Evolutionary conservation across 352 stramenopile species (phyloP), one percentile per base, ranked within the genome.

Genomic region (Phytophthora niederhauseri): DNA sequence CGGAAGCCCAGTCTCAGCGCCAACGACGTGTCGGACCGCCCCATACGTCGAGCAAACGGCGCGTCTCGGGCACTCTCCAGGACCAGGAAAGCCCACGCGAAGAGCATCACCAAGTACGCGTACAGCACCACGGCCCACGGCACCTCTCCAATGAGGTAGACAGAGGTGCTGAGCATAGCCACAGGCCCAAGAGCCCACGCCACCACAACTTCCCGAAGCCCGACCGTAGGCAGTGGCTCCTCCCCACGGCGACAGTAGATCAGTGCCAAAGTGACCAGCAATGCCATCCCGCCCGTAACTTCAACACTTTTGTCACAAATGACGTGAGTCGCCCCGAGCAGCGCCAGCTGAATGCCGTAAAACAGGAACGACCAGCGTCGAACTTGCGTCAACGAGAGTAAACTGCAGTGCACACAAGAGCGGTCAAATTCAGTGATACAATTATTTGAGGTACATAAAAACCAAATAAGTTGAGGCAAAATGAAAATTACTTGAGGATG

Each of bases 311-410:
- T 91, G 20, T 68, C 56, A 53, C 76, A 73, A 15, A 72, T 52
- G 50, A 87, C 26, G 59, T 92, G 82, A 1, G 68, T 72, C 31
- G 78, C 28, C 1, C 46, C 77, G 43, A 88, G 45, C 4, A 80
- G 41, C 45, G 62, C 49, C 38, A 93, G 49, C 48, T 90, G 84
- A 17, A 85, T 17, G 4, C 65, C 61, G 58, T 84, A 84, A 63
- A 91, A 81, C 24, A 86, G 46, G 57, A 70, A 86, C 22, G 87
- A 92, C 84, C 84, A 95, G 48, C 84, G 71, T 58, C 76, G 78
- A 57, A 93, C 70, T 78, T 92, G 81, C 54, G 87, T 93, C 49
- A 91, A 64, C 12, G 87, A 90, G 5, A 93, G 61, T 31, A 95
- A 66, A 67, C 85, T 95, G 55, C 28, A 7, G 28, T 31, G 28